Base-by-base conservation (phyloP, 495 filamentous ascomycete genomes). In the Penicillium atrosanguineum region DNA sequence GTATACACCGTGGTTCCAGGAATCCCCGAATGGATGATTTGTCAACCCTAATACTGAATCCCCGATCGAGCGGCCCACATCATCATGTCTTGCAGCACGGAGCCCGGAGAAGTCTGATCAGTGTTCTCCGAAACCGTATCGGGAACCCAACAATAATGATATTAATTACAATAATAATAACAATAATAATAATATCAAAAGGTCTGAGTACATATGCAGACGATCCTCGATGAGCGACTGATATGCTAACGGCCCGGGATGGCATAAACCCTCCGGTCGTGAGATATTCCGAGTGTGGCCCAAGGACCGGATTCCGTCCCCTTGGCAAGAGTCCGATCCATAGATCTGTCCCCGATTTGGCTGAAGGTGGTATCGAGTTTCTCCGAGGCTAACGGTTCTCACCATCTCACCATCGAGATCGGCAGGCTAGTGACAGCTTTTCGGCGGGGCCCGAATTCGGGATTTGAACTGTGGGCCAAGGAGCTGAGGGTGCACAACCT, bases 61-160 rank as follows among this genome's bases (percentile, higher is more conserved):
- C 23, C 23, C 23, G 23, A 41, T 16, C 16, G 3, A 41, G 46
- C 31, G 48, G 48, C 20, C 52, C 48, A 59, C 56, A 48, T 46
- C 56, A 48, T 46, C 8, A 40, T 43, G 38, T 53, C 57, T 60
- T 60, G 57, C 57, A 56, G 53, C 39, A n/a, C 48, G 57, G 57
- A 56, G 53, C 39, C 19, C 48, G 57, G 57, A 52, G 48, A 56
- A 56, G 28, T 28, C 34, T 49, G 44, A 37, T 50, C 46, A 31
- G 20, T 40, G 57, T 60, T 60, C 57, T 60, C 57, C 57, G 57
- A 52, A 56, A 56, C 53, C 9, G 41, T 45, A 38, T 39, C n/a
- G 11, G 16, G 7, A 14, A 34, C 9, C 12, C n/a, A n/a, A n/a
- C n/a, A n/a, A n/a, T n/a, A n/a, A n/a, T n/a, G n/a, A n/a, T n/a